Evolutionary conservation across 768 basidiomycete species (phyloP).

Genomic region (Cystoderma amianthinum): DNA sequence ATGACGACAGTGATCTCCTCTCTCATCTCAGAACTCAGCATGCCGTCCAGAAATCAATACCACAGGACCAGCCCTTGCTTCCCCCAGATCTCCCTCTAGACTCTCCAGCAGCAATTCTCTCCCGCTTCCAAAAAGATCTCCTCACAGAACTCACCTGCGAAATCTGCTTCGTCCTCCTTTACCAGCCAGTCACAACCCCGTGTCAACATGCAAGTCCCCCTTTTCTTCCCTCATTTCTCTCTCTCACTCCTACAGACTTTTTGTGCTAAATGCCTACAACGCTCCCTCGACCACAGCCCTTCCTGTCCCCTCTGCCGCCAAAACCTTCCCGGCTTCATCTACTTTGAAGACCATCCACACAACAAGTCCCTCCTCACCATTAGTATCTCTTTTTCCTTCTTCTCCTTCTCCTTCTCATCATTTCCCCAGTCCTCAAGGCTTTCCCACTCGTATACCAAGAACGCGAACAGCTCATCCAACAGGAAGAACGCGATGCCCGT

Average conservation of each 20-base stretch:
- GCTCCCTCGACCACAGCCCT: conserved; percentile 80
- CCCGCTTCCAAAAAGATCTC: conserved; percentile 54
- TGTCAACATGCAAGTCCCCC: conserved; percentile 79
- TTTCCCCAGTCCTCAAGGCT: conserved; percentile 50
- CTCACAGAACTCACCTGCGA: conserved; percentile 77
- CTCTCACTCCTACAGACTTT: conserved; percentile 57
- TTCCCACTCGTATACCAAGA: conserved; percentile 62
- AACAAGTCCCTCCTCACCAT: conserved; percentile 71
- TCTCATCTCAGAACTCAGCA: conserved; percentile 27
- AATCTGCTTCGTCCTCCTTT: conserved; percentile 81
- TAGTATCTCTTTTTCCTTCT: conserved; percentile 33
- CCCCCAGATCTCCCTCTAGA: too few species aligned
- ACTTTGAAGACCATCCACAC: conserved; percentile 73
- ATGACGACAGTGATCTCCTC: conserved; percentile 24
- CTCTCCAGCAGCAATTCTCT: too few species aligned
- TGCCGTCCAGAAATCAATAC: conserved; percentile 20
- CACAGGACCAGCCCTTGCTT: conserved; percentile 19
- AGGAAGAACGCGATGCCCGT: conserved; percentile 71
- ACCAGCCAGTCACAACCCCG: conserved; percentile 86
- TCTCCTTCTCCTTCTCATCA: conserved; percentile 3
- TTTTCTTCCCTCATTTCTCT: conserved; percentile 5
- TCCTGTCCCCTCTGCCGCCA: conserved; percentile 86
- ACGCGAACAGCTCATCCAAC: conserved; percentile 54
- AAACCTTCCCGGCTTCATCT: conserved; percentile 64
- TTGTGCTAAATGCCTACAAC: conserved; percentile 82